Conservation (phyloP, 75 land plant genomes). For the Chamaecyparis obtusa region DNA sequence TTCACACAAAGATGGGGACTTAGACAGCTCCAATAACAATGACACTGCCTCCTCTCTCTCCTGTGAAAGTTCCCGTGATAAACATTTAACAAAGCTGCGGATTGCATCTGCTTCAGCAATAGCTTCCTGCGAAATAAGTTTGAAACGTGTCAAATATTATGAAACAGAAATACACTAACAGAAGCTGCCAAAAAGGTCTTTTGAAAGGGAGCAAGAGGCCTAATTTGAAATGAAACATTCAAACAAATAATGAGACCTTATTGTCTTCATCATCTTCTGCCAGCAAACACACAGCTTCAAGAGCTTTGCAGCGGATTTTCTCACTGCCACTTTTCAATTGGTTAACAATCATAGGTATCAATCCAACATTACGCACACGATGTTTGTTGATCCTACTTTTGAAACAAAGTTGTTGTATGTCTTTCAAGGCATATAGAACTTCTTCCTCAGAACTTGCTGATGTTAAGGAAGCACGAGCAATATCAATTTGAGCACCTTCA, state of each 20-base stretch:
- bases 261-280: constrained; percentile 68
- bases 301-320: constrained; percentile 50
- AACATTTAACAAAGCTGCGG: constrained; percentile 65
- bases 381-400: constrained; percentile 54
- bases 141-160: not conserved
- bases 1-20: constrained; percentile 64
- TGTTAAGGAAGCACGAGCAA: constrained; percentile 43
- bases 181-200: not conserved
- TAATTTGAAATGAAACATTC: not conserved
- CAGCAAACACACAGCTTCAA: constrained; percentile 65
- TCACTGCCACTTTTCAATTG: constrained; percentile 56
- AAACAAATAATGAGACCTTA: constrained; percentile 43
- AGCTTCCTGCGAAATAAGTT: constrained; percentile 55
- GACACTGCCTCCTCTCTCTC: constrained; percentile 79
- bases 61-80: constrained; percentile 59
- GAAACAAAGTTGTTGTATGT: constrained; percentile 61
- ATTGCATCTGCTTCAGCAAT: constrained; percentile 66
- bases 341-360: constrained; percentile 69
- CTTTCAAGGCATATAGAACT: constrained; percentile 43
- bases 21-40: constrained; percentile 78
- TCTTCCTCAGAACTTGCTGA: constrained; percentile 34
- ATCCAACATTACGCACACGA: constrained; percentile 46
- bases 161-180: not conserved
- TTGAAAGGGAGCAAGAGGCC: not conserved
- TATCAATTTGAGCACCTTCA: constrained; percentile 70